These are phyloP conservation scores for Styphnolobium japonicum DNA, from an alignment of 306 rosid genomes.

Conservation along the genomic window DNA sequence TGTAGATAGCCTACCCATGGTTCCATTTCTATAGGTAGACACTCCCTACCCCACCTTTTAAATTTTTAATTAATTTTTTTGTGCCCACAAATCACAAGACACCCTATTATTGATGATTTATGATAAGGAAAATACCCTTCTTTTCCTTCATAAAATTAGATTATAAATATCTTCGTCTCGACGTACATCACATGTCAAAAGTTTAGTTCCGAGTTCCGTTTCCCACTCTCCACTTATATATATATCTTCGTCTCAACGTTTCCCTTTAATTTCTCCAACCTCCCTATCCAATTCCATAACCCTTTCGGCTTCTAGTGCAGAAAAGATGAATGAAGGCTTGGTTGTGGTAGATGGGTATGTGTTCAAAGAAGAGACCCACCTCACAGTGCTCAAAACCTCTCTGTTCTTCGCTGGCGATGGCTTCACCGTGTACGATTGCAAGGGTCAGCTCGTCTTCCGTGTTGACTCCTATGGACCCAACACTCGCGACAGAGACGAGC, in stretches of 20 bases:
- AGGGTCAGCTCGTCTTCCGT: constrained; percentile 68
- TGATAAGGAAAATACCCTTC: neutral
- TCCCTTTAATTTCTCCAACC: neutral
- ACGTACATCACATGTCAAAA: neutral
- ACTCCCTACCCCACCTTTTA: neutral
- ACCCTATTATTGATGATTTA: neutral
- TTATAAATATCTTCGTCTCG: too few species aligned
- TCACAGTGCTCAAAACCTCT: constrained; percentile 85
- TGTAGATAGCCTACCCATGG: neutral
- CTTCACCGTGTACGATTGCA: constrained; percentile 67
- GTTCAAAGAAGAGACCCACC: constrained; percentile 52
- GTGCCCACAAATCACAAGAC: neutral
- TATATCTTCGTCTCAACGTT: neutral
- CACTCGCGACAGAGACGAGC: constrained; percentile 50
- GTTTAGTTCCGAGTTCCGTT: neutral
- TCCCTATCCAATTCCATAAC: neutral
- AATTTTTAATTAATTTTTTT: neutral
- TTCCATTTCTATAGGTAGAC: neutral
- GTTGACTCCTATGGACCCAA: constrained; percentile 85
- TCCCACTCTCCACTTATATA: neutral
- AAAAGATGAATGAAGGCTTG: constrained; percentile 35
- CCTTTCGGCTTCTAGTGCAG: neutral
- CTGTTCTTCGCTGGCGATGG: constrained; percentile 87
- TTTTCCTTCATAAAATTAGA: neutral
- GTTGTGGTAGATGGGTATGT: constrained; percentile 40